Evolutionary conservation across 768 basidiomycete genomes (phyloP), one percentile per base, ranked within the genome.

Genomic region (Suillus placidus): DNA sequence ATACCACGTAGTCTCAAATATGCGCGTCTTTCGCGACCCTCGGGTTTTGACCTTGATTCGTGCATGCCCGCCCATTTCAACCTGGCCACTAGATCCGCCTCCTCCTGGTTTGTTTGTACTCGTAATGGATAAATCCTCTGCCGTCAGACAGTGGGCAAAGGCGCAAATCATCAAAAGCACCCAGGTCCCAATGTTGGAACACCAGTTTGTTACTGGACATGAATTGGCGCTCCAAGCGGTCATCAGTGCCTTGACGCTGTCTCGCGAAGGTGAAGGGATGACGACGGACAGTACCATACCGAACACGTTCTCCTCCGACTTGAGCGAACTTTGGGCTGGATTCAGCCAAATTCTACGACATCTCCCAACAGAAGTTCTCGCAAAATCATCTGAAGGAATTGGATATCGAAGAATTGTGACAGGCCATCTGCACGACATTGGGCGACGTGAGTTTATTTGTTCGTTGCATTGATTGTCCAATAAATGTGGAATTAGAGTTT

Each of bases 1-100:
- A 7, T 90, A 89, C 71, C 88, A 88, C 64, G 83, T 88, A 66
- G 72, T 92, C 63, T 85, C 84, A 26, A 91, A 89, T 74, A 80
- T 87, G 72, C 76, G 77, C 23, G 78, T 91, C 62, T 82, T 91
- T 56, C 81, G 79, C 49, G 83, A 89, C 67, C 67, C 80, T 2
- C 75, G 78, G 42, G 76, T 94, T 57, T 71, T 87, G 49, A 65
- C 71, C 51, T 51, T 70, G 26, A 45, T 73, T 30, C 77, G 76
- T 52, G 69, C 71, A 62, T 71, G 68, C 18, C 77, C 76, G 32
- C 60, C 70, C 2, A 58, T 65, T 49, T 72, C 76, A 26, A 77
- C 69, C 18, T 92, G 90, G 89, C 88, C 90, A 35, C 75, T 74
- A 7, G 81, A 88, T 64, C 76, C 83, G 30, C 80, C 90, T 61